phyloP scores from a whole-genome alignment of 139 green algal species.

The Tetradesmus obliquus region DNA sequence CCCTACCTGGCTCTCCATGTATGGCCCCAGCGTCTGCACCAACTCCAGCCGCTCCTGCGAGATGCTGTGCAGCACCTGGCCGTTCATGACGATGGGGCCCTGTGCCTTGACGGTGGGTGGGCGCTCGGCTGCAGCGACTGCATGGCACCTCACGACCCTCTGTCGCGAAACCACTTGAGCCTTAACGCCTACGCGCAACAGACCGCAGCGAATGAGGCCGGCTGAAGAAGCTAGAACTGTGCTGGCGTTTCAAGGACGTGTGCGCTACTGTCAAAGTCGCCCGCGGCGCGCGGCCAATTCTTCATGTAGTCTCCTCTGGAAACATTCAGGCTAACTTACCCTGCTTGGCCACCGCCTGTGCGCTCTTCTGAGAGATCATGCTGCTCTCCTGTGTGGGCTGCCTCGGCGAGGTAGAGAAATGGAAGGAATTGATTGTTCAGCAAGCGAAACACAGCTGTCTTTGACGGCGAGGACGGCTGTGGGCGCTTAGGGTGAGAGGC shows the following conservation, averaged over 20 bases:
- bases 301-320: not conserved
- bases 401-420: not conserved
- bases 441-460: not conserved
- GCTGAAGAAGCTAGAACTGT: not conserved
- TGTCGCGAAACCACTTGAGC: not conserved
- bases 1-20: slow-evolving; percentile 69
- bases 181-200: not conserved
- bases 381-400: not conserved
- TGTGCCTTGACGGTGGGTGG: not conserved
- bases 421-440: not conserved
- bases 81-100: slow-evolving; percentile 77
- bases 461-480: not conserved
- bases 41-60: slow-evolving; percentile 77
- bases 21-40: slow-evolving; percentile 68
- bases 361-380: not conserved
- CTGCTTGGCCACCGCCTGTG: slow-evolving; percentile 9
- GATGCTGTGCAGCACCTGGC: slow-evolving; percentile 80
- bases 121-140: slow-evolving; percentile 32
- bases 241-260: not conserved
- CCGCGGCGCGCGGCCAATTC: not conserved
- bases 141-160: slow-evolving; percentile 25
- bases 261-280: not conserved
- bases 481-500: not conserved
- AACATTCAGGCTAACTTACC: not conserved
- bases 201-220: not conserved